Conservation (phyloP, 306 rosid genomes). For the Gastrolobium bilobum region DNA sequence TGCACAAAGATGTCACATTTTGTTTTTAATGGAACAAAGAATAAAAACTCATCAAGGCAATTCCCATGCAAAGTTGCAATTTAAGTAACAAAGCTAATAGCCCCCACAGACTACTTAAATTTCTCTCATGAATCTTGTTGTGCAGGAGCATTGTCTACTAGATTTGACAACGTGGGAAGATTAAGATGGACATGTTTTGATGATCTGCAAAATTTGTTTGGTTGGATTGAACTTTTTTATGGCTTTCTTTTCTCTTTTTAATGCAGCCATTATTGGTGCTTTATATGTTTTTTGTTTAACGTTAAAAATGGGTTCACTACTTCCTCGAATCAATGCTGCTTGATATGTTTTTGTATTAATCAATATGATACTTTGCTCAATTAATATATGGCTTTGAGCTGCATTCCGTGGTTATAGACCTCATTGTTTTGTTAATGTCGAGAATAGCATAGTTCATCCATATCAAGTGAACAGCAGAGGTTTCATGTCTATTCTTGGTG, state of each 20-base stretch:
- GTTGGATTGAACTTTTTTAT: slow-evolving; percentile 50
- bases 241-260: slow-evolving; percentile 42
- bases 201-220: slow-evolving; percentile 48
- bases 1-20: slow-evolving; percentile 44
- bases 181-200: slow-evolving; percentile 49
- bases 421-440: slow-evolving; percentile 16
- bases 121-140: slow-evolving; percentile 34
- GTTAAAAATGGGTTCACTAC: slow-evolving; percentile 43
- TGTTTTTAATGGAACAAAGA: slow-evolving; percentile 39
- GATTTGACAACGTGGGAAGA: slow-evolving; percentile 47
- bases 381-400: slow-evolving; percentile 44
- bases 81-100: slow-evolving; percentile 32
- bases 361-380: slow-evolving; percentile 40
- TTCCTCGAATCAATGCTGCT: slow-evolving; percentile 46
- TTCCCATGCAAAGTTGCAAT: slow-evolving; percentile 49
- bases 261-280: slow-evolving; percentile 45
- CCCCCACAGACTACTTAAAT: neutral
- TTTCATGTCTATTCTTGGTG: slow-evolving; percentile 20
- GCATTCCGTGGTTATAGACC: slow-evolving; percentile 40
- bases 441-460: slow-evolving; percentile 24
- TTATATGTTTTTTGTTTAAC: slow-evolving; percentile 5
- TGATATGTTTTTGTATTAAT: slow-evolving; percentile 36
- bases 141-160: slow-evolving; percentile 53
- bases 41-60: slow-evolving; percentile 18
- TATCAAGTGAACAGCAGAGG: slow-evolving; percentile 31